phyloP scores from a whole-genome alignment of 352 stramenopile genomes.

The Halophytophthora polymorphica region DNA sequence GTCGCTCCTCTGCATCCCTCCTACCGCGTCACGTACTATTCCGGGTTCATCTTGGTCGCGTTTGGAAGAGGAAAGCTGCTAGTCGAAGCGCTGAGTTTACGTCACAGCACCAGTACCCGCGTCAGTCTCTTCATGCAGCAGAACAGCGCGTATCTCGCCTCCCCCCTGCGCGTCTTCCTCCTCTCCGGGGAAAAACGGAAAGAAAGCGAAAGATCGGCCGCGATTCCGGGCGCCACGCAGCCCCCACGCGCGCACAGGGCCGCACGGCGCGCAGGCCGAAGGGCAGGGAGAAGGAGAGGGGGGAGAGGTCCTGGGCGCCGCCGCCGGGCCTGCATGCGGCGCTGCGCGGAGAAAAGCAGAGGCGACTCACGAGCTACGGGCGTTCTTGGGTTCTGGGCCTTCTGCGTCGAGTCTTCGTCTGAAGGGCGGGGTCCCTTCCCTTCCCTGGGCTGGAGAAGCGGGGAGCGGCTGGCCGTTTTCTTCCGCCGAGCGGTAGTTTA shows the following conservation, averaged over 20 bases:
- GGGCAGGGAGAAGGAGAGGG: too few relatives aligned
- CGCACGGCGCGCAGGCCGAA: too few relatives aligned
- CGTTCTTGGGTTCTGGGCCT: slow-evolving; percentile 31
- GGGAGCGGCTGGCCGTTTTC: slow-evolving; percentile 8
- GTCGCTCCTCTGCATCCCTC: not conserved
- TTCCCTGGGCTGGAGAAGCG: slow-evolving; percentile 13
- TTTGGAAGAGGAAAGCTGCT: slow-evolving; percentile 13
- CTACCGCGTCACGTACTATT: slow-evolving; percentile 82
- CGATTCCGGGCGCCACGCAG: too few relatives aligned
- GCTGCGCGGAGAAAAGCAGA: slow-evolving; percentile 9
- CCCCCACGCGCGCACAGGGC: too few relatives aligned
- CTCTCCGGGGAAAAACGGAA: slow-evolving; percentile 7
- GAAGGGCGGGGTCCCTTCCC: slow-evolving; percentile 2
- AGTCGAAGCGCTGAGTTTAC: slow-evolving; percentile 26
- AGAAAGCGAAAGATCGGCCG: not conserved
- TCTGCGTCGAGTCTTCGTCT: slow-evolving; percentile 22
- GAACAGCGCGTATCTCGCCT: too few relatives aligned
- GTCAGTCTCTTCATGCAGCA: slow-evolving; percentile 2
- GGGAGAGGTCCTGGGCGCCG: too few relatives aligned
- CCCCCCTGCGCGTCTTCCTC: not conserved
- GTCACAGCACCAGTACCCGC: slow-evolving; percentile 1
- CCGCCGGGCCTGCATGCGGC: slow-evolving; percentile 7
- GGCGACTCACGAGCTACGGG: slow-evolving; percentile 19
- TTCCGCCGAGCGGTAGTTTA: slow-evolving; percentile 8
- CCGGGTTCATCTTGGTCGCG: slow-evolving; percentile 81